Percentiles rank a stretch among this genome's conserved stretches.
phyloP scores from a whole-genome alignment of 495 filamentous ascomycete genomes.

The Talaromyces thailandensis region DNA sequence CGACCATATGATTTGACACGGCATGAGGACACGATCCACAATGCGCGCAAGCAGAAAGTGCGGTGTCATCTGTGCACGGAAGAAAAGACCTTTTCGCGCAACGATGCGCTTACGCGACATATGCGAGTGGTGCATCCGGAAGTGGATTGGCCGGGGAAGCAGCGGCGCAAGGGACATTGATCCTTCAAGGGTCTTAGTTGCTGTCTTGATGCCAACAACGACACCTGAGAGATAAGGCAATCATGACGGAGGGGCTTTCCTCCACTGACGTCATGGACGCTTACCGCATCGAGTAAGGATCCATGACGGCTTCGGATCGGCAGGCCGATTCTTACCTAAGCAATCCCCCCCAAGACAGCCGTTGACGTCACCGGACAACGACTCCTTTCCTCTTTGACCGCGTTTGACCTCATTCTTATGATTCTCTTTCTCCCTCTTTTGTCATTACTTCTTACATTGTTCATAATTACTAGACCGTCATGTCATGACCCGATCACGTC shows the following conservation, averaged over 20 bases:
- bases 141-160: conserved; percentile 69
- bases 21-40: conserved; percentile 97
- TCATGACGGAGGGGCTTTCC: background rate
- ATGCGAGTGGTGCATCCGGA: conserved; percentile 87
- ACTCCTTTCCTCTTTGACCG: conserved; percentile 1
- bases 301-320: conserved; percentile 1
- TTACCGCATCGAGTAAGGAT: background rate
- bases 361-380: conserved; percentile 5
- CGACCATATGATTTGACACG: conserved; percentile 96
- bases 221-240: background rate
- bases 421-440: background rate
- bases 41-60: conserved; percentile 89
- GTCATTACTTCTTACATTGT: background rate
- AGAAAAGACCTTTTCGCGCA: conserved; percentile 91
- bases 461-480: background rate
- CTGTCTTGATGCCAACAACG: background rate
- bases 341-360: background rate
- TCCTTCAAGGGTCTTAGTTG: background rate
- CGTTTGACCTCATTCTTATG: background rate
- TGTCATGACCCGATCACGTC: background rate
- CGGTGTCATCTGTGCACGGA: conserved; percentile 91
- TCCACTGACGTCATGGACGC: conserved; percentile 2
- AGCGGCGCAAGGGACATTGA: conserved; percentile 31
- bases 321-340: conserved; percentile 6
- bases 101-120: conserved; percentile 85